These are phyloP conservation scores for Lonicera japonica DNA, from an alignment of 129 eudicot species.

Conservation along the genomic window DNA sequence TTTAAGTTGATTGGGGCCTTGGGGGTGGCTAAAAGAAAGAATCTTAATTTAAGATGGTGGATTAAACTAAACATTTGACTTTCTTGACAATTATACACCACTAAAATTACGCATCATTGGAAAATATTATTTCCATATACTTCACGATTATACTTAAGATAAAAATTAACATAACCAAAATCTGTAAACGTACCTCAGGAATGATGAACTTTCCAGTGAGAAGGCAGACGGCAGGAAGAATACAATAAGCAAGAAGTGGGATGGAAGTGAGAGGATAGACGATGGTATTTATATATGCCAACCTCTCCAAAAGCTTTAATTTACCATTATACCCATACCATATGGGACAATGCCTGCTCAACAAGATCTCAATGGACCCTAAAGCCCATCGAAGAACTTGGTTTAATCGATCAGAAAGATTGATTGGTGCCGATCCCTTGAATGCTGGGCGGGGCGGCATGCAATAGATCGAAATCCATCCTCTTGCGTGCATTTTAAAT, in stretches of 20 bases:
- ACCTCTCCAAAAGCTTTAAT: constrained; percentile 56
- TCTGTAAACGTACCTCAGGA: constrained; percentile 47
- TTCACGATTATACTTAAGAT: too few species aligned
- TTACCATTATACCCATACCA: constrained; percentile 82
- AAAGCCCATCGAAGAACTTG: constrained; percentile 91
- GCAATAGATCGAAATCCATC: constrained; percentile 80
- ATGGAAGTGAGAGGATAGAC: constrained; percentile 77
- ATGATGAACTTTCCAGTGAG: constrained; percentile 74
- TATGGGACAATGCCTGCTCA: constrained; percentile 90
- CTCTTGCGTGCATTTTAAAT: constrained; percentile 82
- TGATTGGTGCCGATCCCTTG: constrained; percentile 90
- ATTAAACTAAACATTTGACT: too few species aligned
- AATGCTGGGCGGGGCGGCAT: constrained; percentile 89
- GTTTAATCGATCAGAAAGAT: constrained; percentile 86
- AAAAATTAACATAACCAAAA: too few species aligned
- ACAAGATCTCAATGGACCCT: constrained; percentile 73
- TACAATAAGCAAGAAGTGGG: constrained; percentile 72
- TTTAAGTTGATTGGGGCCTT: too few species aligned
- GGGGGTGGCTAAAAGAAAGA: too few species aligned
- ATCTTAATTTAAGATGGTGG: too few species aligned
- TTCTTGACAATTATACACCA: too few species aligned
- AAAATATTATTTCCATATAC: too few species aligned
- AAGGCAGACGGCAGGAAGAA: constrained; percentile 81
- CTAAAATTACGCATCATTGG: too few species aligned
- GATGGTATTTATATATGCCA: constrained; percentile 75